Evolutionary conservation across 2,329 filamentous ascomycete genomes (phyloP), one percentile per base, ranked within the genome.

Genomic region (Colletotrichum orbiculare): DNA sequence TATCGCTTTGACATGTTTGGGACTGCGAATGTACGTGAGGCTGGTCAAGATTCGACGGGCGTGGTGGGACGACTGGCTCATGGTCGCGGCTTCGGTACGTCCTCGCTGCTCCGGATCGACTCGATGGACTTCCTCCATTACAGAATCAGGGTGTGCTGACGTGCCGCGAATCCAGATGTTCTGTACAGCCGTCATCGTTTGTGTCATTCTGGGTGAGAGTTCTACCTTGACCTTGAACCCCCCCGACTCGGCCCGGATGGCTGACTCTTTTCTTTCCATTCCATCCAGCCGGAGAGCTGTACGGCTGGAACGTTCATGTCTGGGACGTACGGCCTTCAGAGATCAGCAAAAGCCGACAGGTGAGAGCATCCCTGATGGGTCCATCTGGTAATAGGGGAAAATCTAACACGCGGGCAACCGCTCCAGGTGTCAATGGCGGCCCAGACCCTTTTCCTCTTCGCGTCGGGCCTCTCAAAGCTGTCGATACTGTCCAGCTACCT

Each of bases 401-500:
- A 2, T 2, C 13, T 9, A 1, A 42, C 56, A 55, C 33, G 66
- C 37, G 25, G 6, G 2, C 10, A 37, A 2, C 11, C 6, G 3
- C 67, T 72, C 33, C 69, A 81, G 64, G 73, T 80, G 12, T 81
- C 79, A 11, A 72, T 81, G 11, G 77, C 78, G 6, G 76, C 71
- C 1, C 78, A 81, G 69, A 75, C 74, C 13, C 69, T 80, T 7
- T 81, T 81, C 63, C 50, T 80, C 8, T 75, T 78, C 25, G 74
- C 78, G 6, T 79, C 78, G 0, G 72, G 72, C 0, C 65, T 79
- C 2, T 73, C 77, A 15, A 81, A 81, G 62, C 58, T 76, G 2
- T 81, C 79, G 1, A 81, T 81, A 37, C 72, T 81, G 2, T 60
- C 74, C 4, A 78, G 76, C 37, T 81, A 81, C 61, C 71, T 80